Evolutionary conservation across 352 stramenopile genomes (phyloP), one percentile per base, ranked within the genome.

Genomic region (Pythium aristosporum): DNA sequence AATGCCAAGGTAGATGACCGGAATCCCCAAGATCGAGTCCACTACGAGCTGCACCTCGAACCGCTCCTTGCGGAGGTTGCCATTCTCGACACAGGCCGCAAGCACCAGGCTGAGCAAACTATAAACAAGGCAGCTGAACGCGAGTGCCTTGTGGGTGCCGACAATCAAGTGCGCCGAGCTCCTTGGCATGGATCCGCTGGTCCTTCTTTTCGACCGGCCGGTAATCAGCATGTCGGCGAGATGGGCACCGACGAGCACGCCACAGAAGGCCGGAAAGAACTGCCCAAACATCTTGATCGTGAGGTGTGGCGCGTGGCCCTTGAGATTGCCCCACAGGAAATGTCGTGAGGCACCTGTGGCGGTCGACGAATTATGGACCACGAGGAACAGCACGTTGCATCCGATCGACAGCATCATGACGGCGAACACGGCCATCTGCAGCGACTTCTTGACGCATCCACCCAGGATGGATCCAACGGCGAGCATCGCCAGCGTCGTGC

Each of bases 201-300:
- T 18, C 8, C 2, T 50, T 23, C 13, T 20, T 15, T 30, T 32
- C 6, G 41, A 42, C 34, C 16, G 43, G 0, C 15, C 25, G 2
- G 18, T 23, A 18, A 58, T 5, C 47, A 67, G 23, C 30, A 69
- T 20, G 58, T 84, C 73, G 8, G 77, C 76, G 13, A 86, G 52
- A 20, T 75, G 74, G 0, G 65, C 68, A 0, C 73, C 74, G 1
- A 68, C 75, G 18, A 86, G 58, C 0, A 83, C 71, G 6, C 75
- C 75, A 23, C 71, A 77, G 51, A 83, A 86, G 5, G 67, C 71
- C 0, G 77, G 71, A 37, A 83, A 82, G 32, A 83, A 81, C 50
- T 59, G 72, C 12, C 63, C 30, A 30, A 86, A 82, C 65, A 75
- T 75, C n/a, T 69, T 64, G 3, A 76, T 21, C 34, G 79, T 25